Base-by-base conservation (phyloP, 164 flowering plant species). In the Echeveria elegans region DNA sequence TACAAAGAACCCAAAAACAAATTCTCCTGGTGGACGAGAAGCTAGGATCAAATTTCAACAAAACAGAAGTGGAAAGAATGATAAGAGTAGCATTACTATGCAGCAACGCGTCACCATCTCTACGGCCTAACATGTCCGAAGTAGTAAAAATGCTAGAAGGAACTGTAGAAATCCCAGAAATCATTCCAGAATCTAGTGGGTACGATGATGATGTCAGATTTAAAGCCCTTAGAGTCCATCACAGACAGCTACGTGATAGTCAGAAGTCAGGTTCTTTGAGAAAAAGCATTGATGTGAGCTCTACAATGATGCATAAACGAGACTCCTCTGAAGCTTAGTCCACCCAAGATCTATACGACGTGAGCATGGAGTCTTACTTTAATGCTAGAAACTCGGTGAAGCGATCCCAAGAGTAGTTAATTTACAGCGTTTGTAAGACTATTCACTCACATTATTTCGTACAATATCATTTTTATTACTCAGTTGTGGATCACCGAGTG, bases 101-200 rank as follows among this genome's bases (percentile, higher is more conserved):
- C 75, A 78, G 78, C 10, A 82, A 72, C 69, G 73, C 78, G 1
- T 74, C 83, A 5, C 73, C 85, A 16, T 65, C 79, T 0, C 76
- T 75, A 5, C 71, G 85, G 58, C 85, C 85, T 21, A 67, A 66
- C 5, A 82, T 82, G 83, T 80, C 85, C 2, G 71, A 69, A 32
- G 85, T 72, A 30, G 77, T 80, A 34, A 70, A 63, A 61, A 82
- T 82, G 85, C 80, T 82, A 12, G 81, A 77, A 66, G 81, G 80
- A 15, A 40, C 60, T 66, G 70, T n/a, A 4, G 21, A 18, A 5
- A 45, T 80, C 56, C 80, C 79, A 0, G 82, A 80, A 0, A 6
- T 65, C 24, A 34, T 69, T 6, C 72, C 74, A 6, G 76, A 77
- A 59, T 60, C 77, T 8, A 69, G 68, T 14, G 32, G 47, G 19